Percentiles rank a stretch among this genome's conserved stretches.
Evolutionary conservation across 768 basidiomycete species (phyloP).

Genomic region (Mycena chlorophos): DNA sequence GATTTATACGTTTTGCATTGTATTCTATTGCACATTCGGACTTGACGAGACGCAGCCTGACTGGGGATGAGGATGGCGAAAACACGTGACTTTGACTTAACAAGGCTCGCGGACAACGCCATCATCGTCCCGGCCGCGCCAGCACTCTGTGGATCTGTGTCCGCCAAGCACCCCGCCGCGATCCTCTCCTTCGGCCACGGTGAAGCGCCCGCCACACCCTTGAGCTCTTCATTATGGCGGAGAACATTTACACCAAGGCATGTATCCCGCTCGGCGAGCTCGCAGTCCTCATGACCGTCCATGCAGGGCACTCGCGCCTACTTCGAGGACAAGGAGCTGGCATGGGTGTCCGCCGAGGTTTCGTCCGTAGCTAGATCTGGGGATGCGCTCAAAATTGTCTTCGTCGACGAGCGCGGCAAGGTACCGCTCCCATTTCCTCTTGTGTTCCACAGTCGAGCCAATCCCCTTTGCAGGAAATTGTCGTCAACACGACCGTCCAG

Average conservation of each 20-base stretch:
- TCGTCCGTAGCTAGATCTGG: constrained; percentile 61
- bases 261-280: background rate
- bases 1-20: background rate
- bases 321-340: constrained; percentile 93
- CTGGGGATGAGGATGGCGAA: background rate
- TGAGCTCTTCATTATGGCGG: constrained; percentile 57
- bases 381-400: constrained; percentile 79
- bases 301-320: constrained; percentile 75
- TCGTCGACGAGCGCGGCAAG: constrained; percentile 91
- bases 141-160: background rate
- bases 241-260: constrained; percentile 85
- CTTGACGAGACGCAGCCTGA: background rate
- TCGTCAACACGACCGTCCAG: constrained; percentile 75
- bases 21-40: background rate
- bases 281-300: background rate
- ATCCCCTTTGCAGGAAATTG: constrained; percentile 64
- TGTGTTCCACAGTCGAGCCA: constrained; percentile 16
- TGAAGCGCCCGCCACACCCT: background rate
- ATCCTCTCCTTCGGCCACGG: too few relatives aligned
- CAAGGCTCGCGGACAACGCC: background rate
- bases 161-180: too few relatives aligned
- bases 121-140: too few relatives aligned
- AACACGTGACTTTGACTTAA: too few relatives aligned
- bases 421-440: constrained; percentile 49
- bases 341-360: constrained; percentile 92